Conservation (phyloP, 768 basidiomycete species). For the Leccinum imitatum region DNA sequence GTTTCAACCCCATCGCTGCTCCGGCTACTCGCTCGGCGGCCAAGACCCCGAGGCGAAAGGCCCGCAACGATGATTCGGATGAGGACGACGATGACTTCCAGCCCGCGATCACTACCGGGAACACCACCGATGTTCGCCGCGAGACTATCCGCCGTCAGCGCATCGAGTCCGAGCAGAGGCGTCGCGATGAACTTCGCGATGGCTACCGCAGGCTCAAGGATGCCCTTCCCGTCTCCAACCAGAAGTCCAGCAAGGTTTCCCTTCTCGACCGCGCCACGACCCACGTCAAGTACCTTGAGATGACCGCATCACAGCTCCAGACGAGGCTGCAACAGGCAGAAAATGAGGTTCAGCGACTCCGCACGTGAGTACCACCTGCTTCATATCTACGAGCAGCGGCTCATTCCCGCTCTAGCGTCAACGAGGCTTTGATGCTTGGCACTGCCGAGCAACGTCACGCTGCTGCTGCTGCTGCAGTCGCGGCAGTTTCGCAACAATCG, state of each 20-base stretch:
- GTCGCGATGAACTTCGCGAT: slow-evolving; percentile 90
- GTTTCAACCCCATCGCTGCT: slow-evolving; percentile 70
- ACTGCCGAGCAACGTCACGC: slow-evolving; percentile 68
- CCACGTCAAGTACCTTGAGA: slow-evolving; percentile 86
- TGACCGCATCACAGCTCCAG: slow-evolving; percentile 73
- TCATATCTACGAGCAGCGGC: not conserved
- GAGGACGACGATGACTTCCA: slow-evolving; percentile 78
- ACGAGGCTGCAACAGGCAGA: slow-evolving; percentile 75
- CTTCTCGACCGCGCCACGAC: slow-evolving; percentile 85
- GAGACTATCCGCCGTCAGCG: slow-evolving; percentile 90
- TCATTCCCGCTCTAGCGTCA: slow-evolving; percentile 47
- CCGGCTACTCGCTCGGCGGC: slow-evolving; percentile 53
- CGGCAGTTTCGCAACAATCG: slow-evolving; percentile 47
- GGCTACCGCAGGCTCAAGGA: slow-evolving; percentile 91
- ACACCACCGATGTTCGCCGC: slow-evolving; percentile 68
- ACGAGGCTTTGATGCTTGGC: slow-evolving; percentile 87
- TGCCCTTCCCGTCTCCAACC: slow-evolving; percentile 84
- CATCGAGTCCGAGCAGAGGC: slow-evolving; percentile 91
- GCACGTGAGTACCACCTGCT: slow-evolving; percentile 41
- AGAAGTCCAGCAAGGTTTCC: slow-evolving; percentile 91
- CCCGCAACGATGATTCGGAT: slow-evolving; percentile 65
- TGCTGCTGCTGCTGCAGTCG: slow-evolving; percentile 48
- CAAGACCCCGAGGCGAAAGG: slow-evolving; percentile 46
- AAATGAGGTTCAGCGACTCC: slow-evolving; percentile 76
- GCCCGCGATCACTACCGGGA: slow-evolving; percentile 43